These are phyloP conservation scores for Podila verticillata DNA, from an alignment of 192 early-diverging fungal species.

Conservation along the genomic window DNA sequence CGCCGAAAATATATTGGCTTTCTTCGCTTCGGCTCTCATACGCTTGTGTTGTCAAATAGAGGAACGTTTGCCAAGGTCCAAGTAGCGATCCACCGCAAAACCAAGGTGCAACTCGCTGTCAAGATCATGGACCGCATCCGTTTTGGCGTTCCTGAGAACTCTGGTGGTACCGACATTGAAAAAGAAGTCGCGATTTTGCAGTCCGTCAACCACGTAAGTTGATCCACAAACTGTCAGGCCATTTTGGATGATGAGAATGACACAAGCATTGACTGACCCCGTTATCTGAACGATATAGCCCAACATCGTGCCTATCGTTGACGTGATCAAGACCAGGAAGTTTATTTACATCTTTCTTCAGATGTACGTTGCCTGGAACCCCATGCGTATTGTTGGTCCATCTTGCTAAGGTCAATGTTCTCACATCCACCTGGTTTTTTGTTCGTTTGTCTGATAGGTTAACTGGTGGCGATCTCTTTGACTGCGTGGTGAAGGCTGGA, in stretches of 20 bases:
- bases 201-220: constrained; percentile 67
- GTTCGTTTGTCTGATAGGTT: constrained; percentile 54
- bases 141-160: constrained; percentile 68
- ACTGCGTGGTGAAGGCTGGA: constrained; percentile 75
- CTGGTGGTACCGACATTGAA: constrained; percentile 79
- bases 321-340: constrained; percentile 65
- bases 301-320: constrained; percentile 76
- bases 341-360: constrained; percentile 82
- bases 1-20: constrained; percentile 23
- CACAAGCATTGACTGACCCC: neutral
- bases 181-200: constrained; percentile 81
- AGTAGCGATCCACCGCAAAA: constrained; percentile 68
- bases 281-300: constrained; percentile 24
- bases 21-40: constrained; percentile 30
- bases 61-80: constrained; percentile 86
- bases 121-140: constrained; percentile 87
- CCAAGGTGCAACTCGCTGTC: constrained; percentile 77
- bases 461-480: constrained; percentile 90
- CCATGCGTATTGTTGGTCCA: neutral
- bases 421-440: neutral
- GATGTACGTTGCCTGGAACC: constrained; percentile 34
- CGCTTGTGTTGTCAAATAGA: constrained; percentile 34
- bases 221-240: neutral
- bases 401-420: neutral
- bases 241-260: neutral